Evolutionary conservation across 192 early-diverging fungal species (phyloP), one percentile per base, ranked within the genome.

Genomic region (Coemansia javaensis): DNA sequence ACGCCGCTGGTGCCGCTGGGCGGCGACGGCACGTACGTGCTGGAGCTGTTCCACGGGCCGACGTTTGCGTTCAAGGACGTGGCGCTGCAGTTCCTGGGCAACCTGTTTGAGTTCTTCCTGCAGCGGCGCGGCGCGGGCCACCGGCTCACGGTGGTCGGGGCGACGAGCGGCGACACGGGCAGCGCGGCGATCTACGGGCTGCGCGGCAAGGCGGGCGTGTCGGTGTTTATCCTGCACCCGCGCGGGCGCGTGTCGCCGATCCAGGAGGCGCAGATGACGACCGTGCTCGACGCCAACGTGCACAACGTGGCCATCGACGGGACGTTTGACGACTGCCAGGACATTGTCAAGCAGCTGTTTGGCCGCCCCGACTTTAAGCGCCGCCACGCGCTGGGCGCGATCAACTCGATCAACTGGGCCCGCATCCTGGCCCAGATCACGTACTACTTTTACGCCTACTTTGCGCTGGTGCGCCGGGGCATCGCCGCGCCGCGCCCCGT

Each of bases 371-470:
- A 67, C 8, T 96, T 94, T 72, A 85, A 84, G 44, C 56, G 52
- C 24, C 71, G 80, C 40, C 81, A 93, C 66, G 79, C 85, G 41
- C 80, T 98, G 32, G 93, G 86, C 35, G 96, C 96, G 11, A 81
- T 98, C 65, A 98, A 98, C 75, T 98, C 96, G 10, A 98, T 98
- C 81, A 98, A 98, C 80, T 97, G 94, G 94, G 93, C 94, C 11
- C 83, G 94, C 31, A 98, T 98, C 46, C 72, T 98, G 33, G 91
- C 90, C 10, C 95, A 98, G 73, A 98, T 86, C 36, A 79, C 85
- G 21, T 98, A 98, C 71, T 98, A 98, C 74, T 93, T 94, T 74
- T 80, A 91, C 63, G 82, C 94, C 13, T 98, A 91, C 74, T 91
- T 96, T 61, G 63, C 76, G 8, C 52, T 80, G 10, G 50, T 79